Percentiles rank a stretch among this genome's conserved stretches.
Conservation (phyloP, 306 rosid species). For the Trichosanthes cucumerina region DNA sequence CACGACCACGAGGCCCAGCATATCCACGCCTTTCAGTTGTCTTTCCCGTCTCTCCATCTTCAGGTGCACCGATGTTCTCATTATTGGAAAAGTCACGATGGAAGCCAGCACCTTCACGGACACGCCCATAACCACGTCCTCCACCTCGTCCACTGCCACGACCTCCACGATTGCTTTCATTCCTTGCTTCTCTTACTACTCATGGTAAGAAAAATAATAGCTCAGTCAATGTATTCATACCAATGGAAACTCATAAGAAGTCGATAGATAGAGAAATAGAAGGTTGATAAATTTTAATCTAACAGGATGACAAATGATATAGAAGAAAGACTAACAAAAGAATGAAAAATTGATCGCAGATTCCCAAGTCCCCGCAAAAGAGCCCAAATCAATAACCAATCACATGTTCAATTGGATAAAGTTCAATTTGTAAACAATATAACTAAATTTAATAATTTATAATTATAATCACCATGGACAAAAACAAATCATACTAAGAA, state of each 20-base stretch:
- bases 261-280: background rate
- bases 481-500: background rate
- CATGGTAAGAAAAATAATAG: constrained; percentile 4
- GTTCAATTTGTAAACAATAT: background rate
- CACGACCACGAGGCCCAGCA: constrained; percentile 63
- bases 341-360: background rate
- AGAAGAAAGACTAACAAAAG: background rate
- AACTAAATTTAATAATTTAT: background rate
- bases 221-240: background rate
- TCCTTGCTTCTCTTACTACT: constrained; percentile 68
- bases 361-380: background rate
- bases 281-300: background rate
- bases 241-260: background rate
- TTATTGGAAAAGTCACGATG: constrained; percentile 35
- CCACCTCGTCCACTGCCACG: constrained; percentile 59
- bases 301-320: background rate
- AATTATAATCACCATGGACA: background rate
- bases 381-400: background rate
- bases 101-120: constrained; percentile 39
- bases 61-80: constrained; percentile 37
- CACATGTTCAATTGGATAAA: background rate
- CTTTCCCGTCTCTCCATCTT: constrained; percentile 52
- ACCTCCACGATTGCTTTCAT: constrained; percentile 56
- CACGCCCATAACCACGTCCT: constrained; percentile 26
- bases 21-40: constrained; percentile 50